Evolutionary conservation across 1,284 basidiomycete genomes (phyloP).

Genomic region (Trichosporon coremiiforme): DNA sequence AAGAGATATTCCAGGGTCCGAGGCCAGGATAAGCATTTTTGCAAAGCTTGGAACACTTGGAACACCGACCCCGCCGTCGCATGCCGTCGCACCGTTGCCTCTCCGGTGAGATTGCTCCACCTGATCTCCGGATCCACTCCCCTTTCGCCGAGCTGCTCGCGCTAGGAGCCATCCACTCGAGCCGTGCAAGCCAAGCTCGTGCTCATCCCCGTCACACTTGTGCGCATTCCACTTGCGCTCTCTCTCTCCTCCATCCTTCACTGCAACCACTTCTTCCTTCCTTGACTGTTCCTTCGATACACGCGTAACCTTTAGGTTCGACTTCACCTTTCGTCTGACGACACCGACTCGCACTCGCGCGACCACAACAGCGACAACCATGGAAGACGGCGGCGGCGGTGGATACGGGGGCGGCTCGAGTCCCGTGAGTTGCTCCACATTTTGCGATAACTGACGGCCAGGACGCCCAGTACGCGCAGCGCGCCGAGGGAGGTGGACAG

Average conservation of each 20-base stretch:
- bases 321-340: not conserved
- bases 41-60: not conserved
- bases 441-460: not conserved
- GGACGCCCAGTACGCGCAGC: constrained; percentile 13
- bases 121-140: not conserved
- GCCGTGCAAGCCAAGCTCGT: not conserved
- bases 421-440: not conserved
- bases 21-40: not conserved
- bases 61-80: not conserved
- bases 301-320: not conserved
- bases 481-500: not conserved
- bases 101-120: not conserved
- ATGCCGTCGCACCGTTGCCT: not conserved
- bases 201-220: not conserved
- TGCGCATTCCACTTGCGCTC: too few relatives aligned
- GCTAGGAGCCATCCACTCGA: not conserved
- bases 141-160: too few relatives aligned
- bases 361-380: constrained; percentile 1
- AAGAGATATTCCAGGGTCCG: not conserved
- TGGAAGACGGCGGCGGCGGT: constrained; percentile 15
- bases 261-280: not conserved
- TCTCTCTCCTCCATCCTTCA: not conserved
- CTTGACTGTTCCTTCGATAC: not conserved
- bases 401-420: not conserved
- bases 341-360: not conserved